Percentiles rank a stretch among this genome's conserved stretches.
phyloP scores from a whole-genome alignment of 2,329 filamentous ascomycete species.

The Epichloe sp. region DNA sequence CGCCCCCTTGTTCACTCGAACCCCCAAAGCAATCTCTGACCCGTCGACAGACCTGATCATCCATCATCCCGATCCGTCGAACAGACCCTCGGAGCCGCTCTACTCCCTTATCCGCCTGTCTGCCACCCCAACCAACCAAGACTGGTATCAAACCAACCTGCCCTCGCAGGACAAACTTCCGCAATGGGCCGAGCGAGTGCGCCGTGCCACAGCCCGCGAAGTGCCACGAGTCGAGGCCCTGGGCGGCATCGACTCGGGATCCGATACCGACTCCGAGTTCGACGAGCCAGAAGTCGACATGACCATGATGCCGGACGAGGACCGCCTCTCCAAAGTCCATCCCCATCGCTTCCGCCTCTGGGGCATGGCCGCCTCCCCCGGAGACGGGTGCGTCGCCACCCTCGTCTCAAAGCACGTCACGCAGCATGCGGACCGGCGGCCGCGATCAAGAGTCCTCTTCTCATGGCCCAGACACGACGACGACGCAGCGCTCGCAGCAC shows the following conservation, averaged over 20 bases:
- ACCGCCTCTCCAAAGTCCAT: conserved; percentile 28
- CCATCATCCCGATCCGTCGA: conserved; percentile 16
- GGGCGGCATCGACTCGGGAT: conserved; percentile 17
- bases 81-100: conserved; percentile 21
- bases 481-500: background rate
- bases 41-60: conserved; percentile 32
- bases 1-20: background rate
- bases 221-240: conserved; percentile 34
- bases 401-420: conserved; percentile 37
- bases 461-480: conserved; percentile 14
- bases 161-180: conserved; percentile 16
- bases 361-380: conserved; percentile 39
- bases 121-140: conserved; percentile 34
- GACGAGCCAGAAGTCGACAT: conserved; percentile 9
- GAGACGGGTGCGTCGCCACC: conserved; percentile 36
- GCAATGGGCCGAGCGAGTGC: conserved; percentile 36
- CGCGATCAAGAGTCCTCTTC: conserved; percentile 24
- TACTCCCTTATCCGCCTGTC: conserved; percentile 42
- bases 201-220: conserved; percentile 28
- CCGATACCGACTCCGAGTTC: conserved; percentile 9
- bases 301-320: conserved; percentile 14
- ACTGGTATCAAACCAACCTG: conserved; percentile 42
- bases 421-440: conserved; percentile 31
- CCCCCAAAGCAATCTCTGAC: background rate
- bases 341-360: conserved; percentile 38